Conservation (phyloP, 2,329 filamentous ascomycete species). For the Purpureocillium lavendulum region DNA sequence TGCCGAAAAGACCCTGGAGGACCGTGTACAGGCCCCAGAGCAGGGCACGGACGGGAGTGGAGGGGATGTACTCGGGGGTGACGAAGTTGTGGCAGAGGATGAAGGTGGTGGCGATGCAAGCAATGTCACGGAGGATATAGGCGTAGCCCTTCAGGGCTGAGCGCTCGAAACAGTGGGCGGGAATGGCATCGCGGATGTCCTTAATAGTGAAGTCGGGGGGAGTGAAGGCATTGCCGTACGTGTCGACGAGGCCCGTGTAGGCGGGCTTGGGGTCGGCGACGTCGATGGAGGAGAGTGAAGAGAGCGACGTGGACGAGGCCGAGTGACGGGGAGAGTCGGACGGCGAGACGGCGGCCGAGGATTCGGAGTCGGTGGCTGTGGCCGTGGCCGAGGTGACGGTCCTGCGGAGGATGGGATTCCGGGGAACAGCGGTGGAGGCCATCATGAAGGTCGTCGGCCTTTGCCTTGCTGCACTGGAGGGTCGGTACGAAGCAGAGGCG, state of each 20-base stretch:
- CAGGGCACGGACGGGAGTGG: conserved; percentile 52
- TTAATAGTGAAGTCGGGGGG: conserved; percentile 96
- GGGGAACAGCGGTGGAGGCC: conserved; percentile 35
- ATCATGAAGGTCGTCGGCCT: conserved; percentile 23
- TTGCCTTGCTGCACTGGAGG: too few species aligned
- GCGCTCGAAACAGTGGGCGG: conserved; percentile 92
- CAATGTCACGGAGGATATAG: conserved; percentile 80
- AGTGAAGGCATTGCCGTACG: conserved; percentile 90
- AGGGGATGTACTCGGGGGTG: conserved; percentile 76
- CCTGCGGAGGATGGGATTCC: conserved; percentile 38
- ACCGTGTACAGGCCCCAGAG: conserved; percentile 63
- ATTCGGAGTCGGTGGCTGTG: conserved; percentile 41
- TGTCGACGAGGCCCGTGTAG: conserved; percentile 71
- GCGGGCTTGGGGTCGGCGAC: conserved; percentile 26
- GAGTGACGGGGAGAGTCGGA: conserved; percentile 51
- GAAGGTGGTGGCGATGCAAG: conserved; percentile 67
- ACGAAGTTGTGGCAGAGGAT: conserved; percentile 83
- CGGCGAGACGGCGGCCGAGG: conserved; percentile 49
- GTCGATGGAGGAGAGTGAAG: conserved; percentile 69
- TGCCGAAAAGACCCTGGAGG: conserved; percentile 86
- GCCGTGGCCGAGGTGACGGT: conserved; percentile 38
- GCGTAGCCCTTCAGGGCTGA: conserved; percentile 65
- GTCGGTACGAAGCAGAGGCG: too few species aligned
- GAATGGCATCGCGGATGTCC: conserved; percentile 93
- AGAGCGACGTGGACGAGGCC: conserved; percentile 84